Conservation (phyloP, 2,329 filamentous ascomycete genomes). For the Fusarium metavorans region DNA sequence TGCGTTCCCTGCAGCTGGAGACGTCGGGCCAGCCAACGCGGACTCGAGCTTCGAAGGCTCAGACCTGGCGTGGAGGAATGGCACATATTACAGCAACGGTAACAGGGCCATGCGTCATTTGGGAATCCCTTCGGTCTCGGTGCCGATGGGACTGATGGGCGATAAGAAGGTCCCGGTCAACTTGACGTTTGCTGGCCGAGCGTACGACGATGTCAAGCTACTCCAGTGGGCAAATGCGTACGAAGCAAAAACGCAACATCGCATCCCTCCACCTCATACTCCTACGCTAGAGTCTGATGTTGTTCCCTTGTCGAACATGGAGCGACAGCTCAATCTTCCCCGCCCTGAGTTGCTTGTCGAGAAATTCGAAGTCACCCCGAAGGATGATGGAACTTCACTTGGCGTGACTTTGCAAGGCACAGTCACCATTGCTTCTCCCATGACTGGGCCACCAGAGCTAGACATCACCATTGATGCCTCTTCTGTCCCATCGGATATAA, state of each 20-base stretch:
- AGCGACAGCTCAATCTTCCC: neutral
- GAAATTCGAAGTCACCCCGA: neutral
- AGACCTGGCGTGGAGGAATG: constrained; percentile 49
- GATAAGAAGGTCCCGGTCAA: constrained; percentile 63
- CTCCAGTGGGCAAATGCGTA: constrained; percentile 41
- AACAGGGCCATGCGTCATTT: constrained; percentile 65
- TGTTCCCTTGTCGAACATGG: neutral
- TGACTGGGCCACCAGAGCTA: neutral
- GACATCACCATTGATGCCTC: constrained; percentile 1
- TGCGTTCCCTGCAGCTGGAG: constrained; percentile 62
- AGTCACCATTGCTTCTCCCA: neutral
- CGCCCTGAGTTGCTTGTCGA: neutral
- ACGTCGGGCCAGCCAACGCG: constrained; percentile 61
- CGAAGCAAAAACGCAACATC: constrained; percentile 11
- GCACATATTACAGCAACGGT: constrained; percentile 66
- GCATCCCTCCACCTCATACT: constrained; percentile 19
- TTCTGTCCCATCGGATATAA: neutral
- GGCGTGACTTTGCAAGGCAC: neutral
- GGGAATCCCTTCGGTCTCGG: constrained; percentile 65
- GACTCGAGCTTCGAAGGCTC: constrained; percentile 50
- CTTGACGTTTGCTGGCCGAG: constrained; percentile 63
- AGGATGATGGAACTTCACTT: neutral
- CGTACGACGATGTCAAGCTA: constrained; percentile 56
- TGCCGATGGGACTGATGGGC: constrained; percentile 63
- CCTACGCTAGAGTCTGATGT: constrained; percentile 3